Evolutionary conservation across 2,329 filamentous ascomycete species (phyloP).

Genomic region (Microascus cirrosus): DNA sequence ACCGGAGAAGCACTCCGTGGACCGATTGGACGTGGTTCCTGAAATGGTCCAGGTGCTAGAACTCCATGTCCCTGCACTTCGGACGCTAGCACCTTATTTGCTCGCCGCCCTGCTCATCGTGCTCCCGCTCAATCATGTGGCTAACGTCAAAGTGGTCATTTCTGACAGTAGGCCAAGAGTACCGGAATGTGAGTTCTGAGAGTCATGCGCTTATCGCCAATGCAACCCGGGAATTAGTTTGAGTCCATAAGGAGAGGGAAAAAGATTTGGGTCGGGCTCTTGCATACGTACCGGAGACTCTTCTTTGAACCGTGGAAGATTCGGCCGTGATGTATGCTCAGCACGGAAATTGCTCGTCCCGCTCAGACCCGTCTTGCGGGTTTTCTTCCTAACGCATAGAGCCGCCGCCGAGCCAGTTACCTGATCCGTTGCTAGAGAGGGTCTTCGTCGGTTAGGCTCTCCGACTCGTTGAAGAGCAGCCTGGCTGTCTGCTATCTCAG

Average conservation of each 20-base stretch:
- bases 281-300: neutral
- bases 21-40: too few relatives aligned
- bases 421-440: conserved; percentile 8
- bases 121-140: conserved; percentile 9
- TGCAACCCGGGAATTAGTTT: conserved; percentile 10
- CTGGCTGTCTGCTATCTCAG: conserved; percentile 9
- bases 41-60: too few relatives aligned
- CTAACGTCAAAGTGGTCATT: conserved; percentile 13
- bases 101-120: conserved; percentile 6
- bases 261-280: conserved; percentile 6
- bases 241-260: conserved; percentile 10
- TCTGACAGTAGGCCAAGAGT: conserved; percentile 7
- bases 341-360: neutral
- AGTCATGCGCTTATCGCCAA: conserved; percentile 8
- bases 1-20: too few relatives aligned
- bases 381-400: conserved; percentile 12
- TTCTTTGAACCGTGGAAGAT: neutral
- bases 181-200: conserved; percentile 9
- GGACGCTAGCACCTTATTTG: conserved; percentile 9
- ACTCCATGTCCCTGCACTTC: too few relatives aligned
- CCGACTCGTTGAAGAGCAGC: conserved; percentile 10
- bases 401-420: conserved; percentile 10
- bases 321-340: neutral
- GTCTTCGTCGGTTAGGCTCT: conserved; percentile 8
- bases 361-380: neutral